Evolutionary conservation across 805 yeast genomes (phyloP).

Genomic region (Kluyveromyces aestuarii): DNA sequence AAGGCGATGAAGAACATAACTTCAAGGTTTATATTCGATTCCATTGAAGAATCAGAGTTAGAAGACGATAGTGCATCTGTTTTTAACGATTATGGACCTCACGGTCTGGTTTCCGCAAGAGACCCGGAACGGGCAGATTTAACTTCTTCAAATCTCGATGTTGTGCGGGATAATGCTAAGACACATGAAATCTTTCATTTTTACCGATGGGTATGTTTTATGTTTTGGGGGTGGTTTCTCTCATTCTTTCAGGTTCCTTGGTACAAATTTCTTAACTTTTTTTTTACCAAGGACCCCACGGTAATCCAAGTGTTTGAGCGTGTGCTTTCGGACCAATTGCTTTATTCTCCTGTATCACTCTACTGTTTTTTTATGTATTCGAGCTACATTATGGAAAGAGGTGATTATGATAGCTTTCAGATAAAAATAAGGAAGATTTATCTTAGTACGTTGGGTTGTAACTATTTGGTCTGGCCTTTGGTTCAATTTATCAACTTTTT

Average conservation of each 20-base stretch:
- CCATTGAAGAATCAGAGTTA: not conserved
- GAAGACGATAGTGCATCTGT: constrained; percentile 16
- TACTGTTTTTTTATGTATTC: constrained; percentile 77
- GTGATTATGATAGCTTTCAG: constrained; percentile 53
- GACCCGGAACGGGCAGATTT: not conserved
- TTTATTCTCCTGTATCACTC: constrained; percentile 81
- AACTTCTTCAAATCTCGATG: constrained; percentile 7
- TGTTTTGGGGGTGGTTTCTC: constrained; percentile 79
- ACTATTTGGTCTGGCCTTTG: constrained; percentile 73
- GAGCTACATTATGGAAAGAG: constrained; percentile 69
- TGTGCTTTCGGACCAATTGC: constrained; percentile 81
- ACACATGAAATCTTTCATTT: constrained; percentile 40
- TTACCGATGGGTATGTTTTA: constrained; percentile 65
- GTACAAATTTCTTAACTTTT: constrained; percentile 72
- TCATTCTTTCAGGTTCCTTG: constrained; percentile 82
- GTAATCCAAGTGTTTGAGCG: constrained; percentile 77
- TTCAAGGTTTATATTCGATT: not conserved
- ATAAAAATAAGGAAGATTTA: constrained; percentile 59
- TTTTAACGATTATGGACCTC: constrained; percentile 22
- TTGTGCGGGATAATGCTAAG: not conserved
- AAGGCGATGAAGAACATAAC: constrained; percentile 7
- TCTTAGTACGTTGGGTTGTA: constrained; percentile 55
- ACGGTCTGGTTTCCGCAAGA: not conserved
- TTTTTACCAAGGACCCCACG: constrained; percentile 75
- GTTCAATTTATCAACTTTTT: constrained; percentile 71